Percentiles rank a stretch among this genome's conserved stretches.
phyloP scores from a whole-genome alignment of 1,284 basidiomycete genomes.

The Mycosarcoma mackinlayi region DNA sequence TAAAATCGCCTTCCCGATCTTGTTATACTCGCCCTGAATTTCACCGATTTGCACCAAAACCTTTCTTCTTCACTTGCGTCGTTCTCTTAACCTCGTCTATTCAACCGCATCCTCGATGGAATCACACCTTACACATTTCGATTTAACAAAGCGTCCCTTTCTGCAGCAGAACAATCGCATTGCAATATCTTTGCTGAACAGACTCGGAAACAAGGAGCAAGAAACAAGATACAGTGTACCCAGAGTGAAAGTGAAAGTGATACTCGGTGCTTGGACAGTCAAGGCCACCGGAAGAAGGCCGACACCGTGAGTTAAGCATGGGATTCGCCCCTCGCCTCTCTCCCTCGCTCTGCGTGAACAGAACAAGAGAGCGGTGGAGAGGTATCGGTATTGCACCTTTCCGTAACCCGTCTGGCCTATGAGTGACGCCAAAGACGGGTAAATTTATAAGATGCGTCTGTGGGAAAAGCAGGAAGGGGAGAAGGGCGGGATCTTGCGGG shows the following conservation, averaged over 20 bases:
- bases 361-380: constrained; percentile 8
- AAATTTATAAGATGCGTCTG: constrained; percentile 39
- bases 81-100: too few relatives aligned
- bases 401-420: constrained; percentile 47
- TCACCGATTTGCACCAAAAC: too few relatives aligned
- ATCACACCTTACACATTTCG: too few relatives aligned
- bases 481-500: not conserved
- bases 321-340: constrained; percentile 26
- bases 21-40: too few relatives aligned
- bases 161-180: too few relatives aligned
- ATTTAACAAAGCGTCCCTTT: too few relatives aligned
- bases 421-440: constrained; percentile 17
- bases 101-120: too few relatives aligned
- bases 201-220: too few relatives aligned
- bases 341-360: not conserved
- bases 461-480: not conserved
- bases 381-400: constrained; percentile 50
- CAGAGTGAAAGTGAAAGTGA: constrained; percentile 59
- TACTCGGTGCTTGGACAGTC: constrained; percentile 52
- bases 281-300: constrained; percentile 27
- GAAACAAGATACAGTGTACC: constrained; percentile 29
- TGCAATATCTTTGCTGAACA: too few relatives aligned
- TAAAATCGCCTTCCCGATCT: too few relatives aligned
- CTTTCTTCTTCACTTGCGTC: too few relatives aligned
- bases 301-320: constrained; percentile 57